Base-by-base conservation (phyloP, 2,329 filamentous ascomycete genomes). In the Aspergillus viridinutans region DNA sequence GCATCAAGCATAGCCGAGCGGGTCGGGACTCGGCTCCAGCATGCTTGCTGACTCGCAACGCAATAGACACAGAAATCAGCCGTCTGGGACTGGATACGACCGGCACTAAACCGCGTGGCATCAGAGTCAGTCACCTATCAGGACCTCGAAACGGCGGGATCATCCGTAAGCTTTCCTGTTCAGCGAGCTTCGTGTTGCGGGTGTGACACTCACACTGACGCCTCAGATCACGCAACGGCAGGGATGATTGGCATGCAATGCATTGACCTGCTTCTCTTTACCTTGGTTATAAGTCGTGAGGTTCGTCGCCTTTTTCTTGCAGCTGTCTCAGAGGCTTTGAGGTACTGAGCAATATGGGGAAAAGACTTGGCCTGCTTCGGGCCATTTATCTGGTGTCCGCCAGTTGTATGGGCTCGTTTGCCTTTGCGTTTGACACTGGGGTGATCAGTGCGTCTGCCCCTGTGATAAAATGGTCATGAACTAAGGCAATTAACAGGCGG, bases 361-460 rank as follows among this genome's bases (percentile, higher is more conserved):
- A 67, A 53, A 68, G 58, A 56, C 66, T 75, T 20, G 73, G 73
- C 47, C 62, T 70, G 35, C 63, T 74, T 49, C 62, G 73, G 45
- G 73, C 72, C 50, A 63, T 67, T 40, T 74, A 72, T 49, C 68
- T 76, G 26, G 73, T 70, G 26, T 69, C 66, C 1, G 65, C 70
- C 53, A 72, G 71, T 59, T 74, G 70, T 52, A 73, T 75, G 63
- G 72, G 72, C 25, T 74, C 72, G 2, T 75, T 75, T 55, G 65
- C 72, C 3, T 75, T 75, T 55, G 72, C 72, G 12, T 75, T 73
- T 55, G 73, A 75, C 50, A 75, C 73, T 2, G 73, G 73, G 14
- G 67, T 75, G 20, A 71, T 75, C 29, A 71, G 69, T 70, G 57
- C 21, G 64, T n/a, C n/a, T n/a, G n/a, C n/a, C n/a, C n/a, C n/a